Conservation (phyloP, 2,329 filamentous ascomycete species). For the Colletotrichum sp. region DNA sequence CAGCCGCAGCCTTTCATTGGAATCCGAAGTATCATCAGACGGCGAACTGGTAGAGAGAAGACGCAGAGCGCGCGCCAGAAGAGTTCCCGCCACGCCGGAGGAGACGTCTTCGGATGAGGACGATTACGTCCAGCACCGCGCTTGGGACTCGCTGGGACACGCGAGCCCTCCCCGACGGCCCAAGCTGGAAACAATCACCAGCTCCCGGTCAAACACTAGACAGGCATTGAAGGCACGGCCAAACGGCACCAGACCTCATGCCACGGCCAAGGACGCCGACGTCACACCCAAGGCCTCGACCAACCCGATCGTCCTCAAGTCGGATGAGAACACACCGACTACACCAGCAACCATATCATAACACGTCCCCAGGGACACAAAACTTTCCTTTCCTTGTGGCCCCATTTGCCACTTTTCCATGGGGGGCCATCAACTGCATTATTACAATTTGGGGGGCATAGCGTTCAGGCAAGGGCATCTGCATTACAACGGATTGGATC, state of each 20-base stretch:
- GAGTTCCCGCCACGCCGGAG: constrained; percentile 24
- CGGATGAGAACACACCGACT: constrained; percentile 7
- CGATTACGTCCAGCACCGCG: constrained; percentile 22
- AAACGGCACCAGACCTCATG: constrained; percentile 13
- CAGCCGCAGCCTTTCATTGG: constrained; percentile 43
- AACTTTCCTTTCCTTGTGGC: neutral
- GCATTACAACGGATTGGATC: neutral
- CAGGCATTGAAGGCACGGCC: constrained; percentile 29
- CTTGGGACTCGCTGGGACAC: constrained; percentile 27
- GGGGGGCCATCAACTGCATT: constrained; percentile 4
- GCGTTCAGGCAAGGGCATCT: constrained; percentile 16
- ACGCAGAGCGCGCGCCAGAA: constrained; percentile 1
- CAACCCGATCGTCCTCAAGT: constrained; percentile 5
- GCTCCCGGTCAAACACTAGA: constrained; percentile 39
- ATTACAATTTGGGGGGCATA: constrained; percentile 8
- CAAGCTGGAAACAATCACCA: constrained; percentile 52
- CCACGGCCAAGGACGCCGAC: neutral
- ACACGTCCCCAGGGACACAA: neutral
- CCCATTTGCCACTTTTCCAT: neutral
- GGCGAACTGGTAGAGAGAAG: constrained; percentile 21
- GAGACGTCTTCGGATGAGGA: constrained; percentile 35
- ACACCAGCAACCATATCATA: neutral
- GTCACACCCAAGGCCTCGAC: constrained; percentile 18
- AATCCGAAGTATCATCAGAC: constrained; percentile 32
- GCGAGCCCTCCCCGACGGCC: constrained; percentile 43